Conservation (phyloP, 1,284 basidiomycete genomes). For the Ganoderma resinaceum region DNA sequence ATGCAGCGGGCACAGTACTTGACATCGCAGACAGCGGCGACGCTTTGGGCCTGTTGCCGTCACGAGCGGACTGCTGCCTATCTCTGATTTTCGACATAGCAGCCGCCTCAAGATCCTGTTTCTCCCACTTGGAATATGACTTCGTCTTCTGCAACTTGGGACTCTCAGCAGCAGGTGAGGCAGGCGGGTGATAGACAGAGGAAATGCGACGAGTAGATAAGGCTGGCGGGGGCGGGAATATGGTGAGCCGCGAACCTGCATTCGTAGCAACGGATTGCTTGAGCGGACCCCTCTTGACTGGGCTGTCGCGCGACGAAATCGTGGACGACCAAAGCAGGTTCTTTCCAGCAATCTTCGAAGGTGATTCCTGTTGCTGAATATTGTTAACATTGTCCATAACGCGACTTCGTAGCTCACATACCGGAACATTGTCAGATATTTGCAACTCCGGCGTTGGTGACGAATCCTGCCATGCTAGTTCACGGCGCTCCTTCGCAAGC, state of each 20-base stretch:
- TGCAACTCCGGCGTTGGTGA: conserved; percentile 43
- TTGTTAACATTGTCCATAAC: background rate
- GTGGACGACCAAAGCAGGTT: conserved; percentile 54
- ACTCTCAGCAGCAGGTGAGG: conserved; percentile 51
- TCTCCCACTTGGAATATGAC: conserved; percentile 80
- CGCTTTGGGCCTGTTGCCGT: conserved; percentile 33
- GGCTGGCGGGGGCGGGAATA: conserved; percentile 43
- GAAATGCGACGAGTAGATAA: conserved; percentile 47
- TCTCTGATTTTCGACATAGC: conserved; percentile 61
- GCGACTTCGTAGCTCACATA: conserved; percentile 19
- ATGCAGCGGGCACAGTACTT: conserved; percentile 1
- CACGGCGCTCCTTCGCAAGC: conserved; percentile 63
- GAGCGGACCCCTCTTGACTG: conserved; percentile 44
- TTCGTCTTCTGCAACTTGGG: conserved; percentile 57
- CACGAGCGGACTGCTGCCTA: conserved; percentile 30
- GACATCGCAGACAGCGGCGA: background rate
- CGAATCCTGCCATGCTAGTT: conserved; percentile 72
- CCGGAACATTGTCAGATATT: conserved; percentile 44
- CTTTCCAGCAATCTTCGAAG: conserved; percentile 48
- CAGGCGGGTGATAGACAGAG: conserved; percentile 40
- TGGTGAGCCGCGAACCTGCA: conserved; percentile 45
- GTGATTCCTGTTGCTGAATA: conserved; percentile 38
- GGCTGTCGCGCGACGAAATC: conserved; percentile 37
- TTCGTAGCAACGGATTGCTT: conserved; percentile 55
- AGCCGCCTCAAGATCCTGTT: conserved; percentile 79